Conservation (phyloP, 331 rosid species). For the Quercus tomentella region DNA sequence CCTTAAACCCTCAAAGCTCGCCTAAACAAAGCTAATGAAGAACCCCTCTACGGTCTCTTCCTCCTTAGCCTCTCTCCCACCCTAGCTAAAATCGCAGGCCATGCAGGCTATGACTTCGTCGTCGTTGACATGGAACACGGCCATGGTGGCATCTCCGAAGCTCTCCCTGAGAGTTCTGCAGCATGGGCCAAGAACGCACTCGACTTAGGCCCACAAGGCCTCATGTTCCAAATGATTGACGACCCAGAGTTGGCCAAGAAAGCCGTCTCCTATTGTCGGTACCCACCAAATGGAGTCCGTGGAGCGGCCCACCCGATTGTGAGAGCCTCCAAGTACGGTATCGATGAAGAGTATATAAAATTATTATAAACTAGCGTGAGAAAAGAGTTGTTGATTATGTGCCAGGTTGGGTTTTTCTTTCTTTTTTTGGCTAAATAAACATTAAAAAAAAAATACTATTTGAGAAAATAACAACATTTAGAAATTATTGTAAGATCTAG, state of each 20-base stretch:
- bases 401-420: constrained; percentile 8
- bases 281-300: constrained; percentile 67
- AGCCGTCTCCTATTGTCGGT: constrained; percentile 48
- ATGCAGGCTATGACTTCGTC: constrained; percentile 51
- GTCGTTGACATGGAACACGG: constrained; percentile 58
- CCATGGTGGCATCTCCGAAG: constrained; percentile 12
- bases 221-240: constrained; percentile 87
- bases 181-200: too few species aligned
- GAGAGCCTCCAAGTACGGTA: constrained; percentile 71
- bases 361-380: constrained; percentile 34
- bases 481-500: too few species aligned
- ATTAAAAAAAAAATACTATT: too few species aligned
- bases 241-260: constrained; percentile 13
- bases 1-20: too few species aligned
- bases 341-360: constrained; percentile 56
- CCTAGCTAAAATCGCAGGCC: constrained; percentile 49
- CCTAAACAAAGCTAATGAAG: too few species aligned
- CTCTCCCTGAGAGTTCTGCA: too few species aligned
- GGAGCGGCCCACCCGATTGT: constrained; percentile 86
- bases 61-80: constrained; percentile 28
- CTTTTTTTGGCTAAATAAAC: too few species aligned
- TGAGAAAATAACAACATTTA: too few species aligned
- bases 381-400: constrained; percentile 56
- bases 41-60: too few species aligned
- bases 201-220: constrained; percentile 5